Evolutionary conservation across 2,329 filamentous ascomycete species (phyloP), one percentile per base, ranked within the genome.

Genomic region (Hymenoscyphus fructigenus): DNA sequence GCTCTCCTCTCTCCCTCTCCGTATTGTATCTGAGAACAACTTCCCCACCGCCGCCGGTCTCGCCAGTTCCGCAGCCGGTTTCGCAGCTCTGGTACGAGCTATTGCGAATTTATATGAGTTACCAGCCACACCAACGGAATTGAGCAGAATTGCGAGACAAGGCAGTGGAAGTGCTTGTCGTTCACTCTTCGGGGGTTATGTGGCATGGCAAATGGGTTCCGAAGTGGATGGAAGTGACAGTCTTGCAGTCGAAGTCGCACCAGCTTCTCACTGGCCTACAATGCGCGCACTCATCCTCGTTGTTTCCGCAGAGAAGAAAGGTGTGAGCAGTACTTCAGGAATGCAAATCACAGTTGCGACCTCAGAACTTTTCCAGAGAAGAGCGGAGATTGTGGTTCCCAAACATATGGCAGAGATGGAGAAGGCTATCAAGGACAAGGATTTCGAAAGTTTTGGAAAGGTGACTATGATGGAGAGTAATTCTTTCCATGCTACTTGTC

Each of bases 281-380:
- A 98, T 99, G 93, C 89, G 91, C 36, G 95, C 95, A 1, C 80
- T 97, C 50, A 89, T 99, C 67, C 86, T 99, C 28, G 95, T 99
- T 2, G 94, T 91, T 62, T 94, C 90, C 65, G 93, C 93, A 0
- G 92, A 91, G 73, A 97, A 98, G 85, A 99, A 99, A 84, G 93
- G 92, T 66, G 93, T 99, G 32, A 91, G 90, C 62, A 95, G 91
- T 65, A 97, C 93, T 15, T 88, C 91, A 26, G 95, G 95, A 69
- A 99, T 99, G 95, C 96, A 99, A 80, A 91, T 93, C 76, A 99
- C 95, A 0, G 93, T 98, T 15, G 89, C 88, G 15, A 98, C 94
- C 2, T 96, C 92, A 1, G 86, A 88, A n/a, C 84, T 99, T 26
- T 98, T 98, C 81, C 81, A 88, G 70, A 86, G 89, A 70, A 87